These are phyloP conservation scores for Cercospora canescens DNA, from an alignment of 2,329 filamentous ascomycete species.

Conservation along the genomic window DNA sequence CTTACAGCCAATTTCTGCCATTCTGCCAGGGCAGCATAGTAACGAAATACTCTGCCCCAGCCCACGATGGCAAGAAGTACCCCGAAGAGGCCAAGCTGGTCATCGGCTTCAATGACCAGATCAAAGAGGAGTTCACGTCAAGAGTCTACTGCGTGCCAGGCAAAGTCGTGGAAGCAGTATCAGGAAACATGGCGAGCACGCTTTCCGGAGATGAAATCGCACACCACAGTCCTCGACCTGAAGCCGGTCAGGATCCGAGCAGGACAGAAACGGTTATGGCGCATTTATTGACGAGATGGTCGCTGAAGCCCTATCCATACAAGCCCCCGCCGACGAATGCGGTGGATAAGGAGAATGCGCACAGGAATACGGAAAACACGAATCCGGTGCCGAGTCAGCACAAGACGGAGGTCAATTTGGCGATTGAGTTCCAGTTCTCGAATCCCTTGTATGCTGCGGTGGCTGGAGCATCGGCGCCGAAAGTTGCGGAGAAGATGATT, in stretches of 20 bases:
- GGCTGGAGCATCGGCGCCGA: slow-evolving; percentile 77
- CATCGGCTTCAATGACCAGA: slow-evolving; percentile 78
- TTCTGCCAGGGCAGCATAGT: slow-evolving; percentile 80
- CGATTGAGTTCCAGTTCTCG: slow-evolving; percentile 78
- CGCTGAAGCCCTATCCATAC: slow-evolving; percentile 51
- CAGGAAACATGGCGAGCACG: slow-evolving; percentile 56
- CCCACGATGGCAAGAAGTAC: slow-evolving; percentile 52
- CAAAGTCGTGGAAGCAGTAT: slow-evolving; percentile 73
- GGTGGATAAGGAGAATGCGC: slow-evolving; percentile 31
- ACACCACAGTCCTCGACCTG: slow-evolving; percentile 41
- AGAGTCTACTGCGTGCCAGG: slow-evolving; percentile 75
- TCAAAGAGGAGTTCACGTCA: slow-evolving; percentile 82
- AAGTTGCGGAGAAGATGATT: slow-evolving; percentile 85
- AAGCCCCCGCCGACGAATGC: slow-evolving; percentile 46
- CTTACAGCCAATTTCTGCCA: slow-evolving; percentile 85
- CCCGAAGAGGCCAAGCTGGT: slow-evolving; percentile 77
- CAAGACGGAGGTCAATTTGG: slow-evolving; percentile 72
- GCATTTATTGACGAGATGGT: slow-evolving; percentile 70
- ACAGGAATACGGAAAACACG: slow-evolving; percentile 43
- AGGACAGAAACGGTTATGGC: slow-evolving; percentile 56
- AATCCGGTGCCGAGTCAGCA: slow-evolving; percentile 40
- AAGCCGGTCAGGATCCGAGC: slow-evolving; percentile 40
- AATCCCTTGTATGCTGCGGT: slow-evolving; percentile 86
- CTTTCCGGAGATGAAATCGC: slow-evolving; percentile 43
- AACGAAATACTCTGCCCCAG: slow-evolving; percentile 66